Conservation (phyloP, 108 stramenopile genomes). For the Epithemia pelagica region DNA sequence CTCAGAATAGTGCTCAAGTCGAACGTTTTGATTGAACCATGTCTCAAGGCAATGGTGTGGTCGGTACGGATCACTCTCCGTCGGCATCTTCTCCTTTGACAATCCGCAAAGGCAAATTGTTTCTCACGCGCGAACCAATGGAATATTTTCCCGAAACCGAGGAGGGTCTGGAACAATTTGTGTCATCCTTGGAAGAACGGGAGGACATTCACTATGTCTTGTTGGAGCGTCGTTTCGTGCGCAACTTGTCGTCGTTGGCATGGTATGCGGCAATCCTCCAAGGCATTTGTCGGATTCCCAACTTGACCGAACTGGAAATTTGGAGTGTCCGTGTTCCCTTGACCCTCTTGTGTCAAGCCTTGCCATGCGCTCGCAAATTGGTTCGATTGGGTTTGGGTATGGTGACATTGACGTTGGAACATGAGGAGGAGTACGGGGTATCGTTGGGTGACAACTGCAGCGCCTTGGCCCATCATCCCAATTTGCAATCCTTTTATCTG, state of each 20-base stretch:
- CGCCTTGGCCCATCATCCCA: not conserved
- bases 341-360: not conserved
- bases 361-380: not conserved
- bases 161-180: not conserved
- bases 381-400: not conserved
- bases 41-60: no score
- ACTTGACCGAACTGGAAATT: slow-evolving; percentile 4
- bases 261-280: not conserved
- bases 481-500: not conserved
- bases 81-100: no score
- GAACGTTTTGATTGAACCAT: no score
- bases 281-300: not conserved
- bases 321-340: slow-evolving; percentile 1
- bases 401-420: not conserved
- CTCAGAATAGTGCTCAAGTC: no score
- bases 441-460: not conserved
- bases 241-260: not conserved
- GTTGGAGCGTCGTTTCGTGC: slow-evolving; percentile 1
- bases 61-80: no score
- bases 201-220: not conserved
- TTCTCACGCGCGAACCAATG: not conserved
- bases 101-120: not conserved
- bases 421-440: not conserved
- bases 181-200: not conserved
- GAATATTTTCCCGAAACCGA: not conserved